These are phyloP conservation scores for Triglochin maritima DNA, from an alignment of 106 monocot species.

Conservation along the genomic window DNA sequence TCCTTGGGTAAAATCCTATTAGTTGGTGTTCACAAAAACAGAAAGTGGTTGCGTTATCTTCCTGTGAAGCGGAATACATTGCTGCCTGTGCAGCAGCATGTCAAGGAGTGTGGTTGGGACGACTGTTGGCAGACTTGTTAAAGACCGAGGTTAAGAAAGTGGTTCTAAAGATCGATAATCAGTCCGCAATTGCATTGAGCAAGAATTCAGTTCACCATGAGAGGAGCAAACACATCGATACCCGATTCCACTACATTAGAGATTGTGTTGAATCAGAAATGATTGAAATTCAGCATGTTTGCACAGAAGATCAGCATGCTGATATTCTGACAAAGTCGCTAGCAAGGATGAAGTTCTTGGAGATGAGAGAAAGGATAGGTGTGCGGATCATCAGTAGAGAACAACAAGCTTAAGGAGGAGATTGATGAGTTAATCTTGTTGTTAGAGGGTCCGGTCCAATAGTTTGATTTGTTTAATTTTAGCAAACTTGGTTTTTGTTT, in stretches of 20 bases:
- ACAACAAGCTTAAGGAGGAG: constrained; percentile 6
- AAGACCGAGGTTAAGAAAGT: background rate
- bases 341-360: background rate
- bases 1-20: background rate
- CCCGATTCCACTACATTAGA: constrained; percentile 4
- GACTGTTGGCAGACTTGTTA: background rate
- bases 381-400: background rate
- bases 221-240: constrained; percentile 12
- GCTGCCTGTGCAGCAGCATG: constrained; percentile 1
- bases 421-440: constrained; percentile 2
- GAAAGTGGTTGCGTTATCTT: background rate
- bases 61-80: constrained; percentile 8
- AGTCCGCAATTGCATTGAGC: constrained; percentile 1
- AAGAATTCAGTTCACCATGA: constrained; percentile 7
- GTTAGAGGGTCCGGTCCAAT: background rate
- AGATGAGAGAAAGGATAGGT: background rate
- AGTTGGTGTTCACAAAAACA: constrained; percentile 6
- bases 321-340: constrained; percentile 9
- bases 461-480: too few relatives aligned
- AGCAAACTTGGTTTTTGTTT: too few relatives aligned
- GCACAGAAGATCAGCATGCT: background rate
- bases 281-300: background rate
- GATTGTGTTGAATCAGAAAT: constrained; percentile 3
- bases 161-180: constrained; percentile 2
- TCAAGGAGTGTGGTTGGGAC: constrained; percentile 7